phyloP scores from a whole-genome alignment of 2,329 filamentous ascomycete species.

The Pezicula rhizophila region DNA sequence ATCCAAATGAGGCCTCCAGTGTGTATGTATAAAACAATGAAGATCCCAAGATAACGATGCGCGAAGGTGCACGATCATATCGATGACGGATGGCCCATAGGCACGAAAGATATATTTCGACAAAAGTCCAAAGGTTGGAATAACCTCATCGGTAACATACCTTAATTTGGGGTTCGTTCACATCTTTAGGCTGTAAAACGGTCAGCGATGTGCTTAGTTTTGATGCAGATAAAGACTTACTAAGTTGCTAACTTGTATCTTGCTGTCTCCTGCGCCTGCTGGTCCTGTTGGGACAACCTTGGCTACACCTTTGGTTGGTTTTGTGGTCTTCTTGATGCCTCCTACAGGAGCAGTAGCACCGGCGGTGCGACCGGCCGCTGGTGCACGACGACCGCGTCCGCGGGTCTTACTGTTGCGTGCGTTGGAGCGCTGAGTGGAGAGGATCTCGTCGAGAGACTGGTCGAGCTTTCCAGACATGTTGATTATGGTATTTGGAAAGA shows the following conservation, averaged over 20 bases:
- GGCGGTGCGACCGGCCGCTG: constrained; percentile 36
- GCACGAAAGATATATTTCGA: constrained; percentile 52
- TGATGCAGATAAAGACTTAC: constrained; percentile 48
- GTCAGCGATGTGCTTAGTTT: constrained; percentile 3
- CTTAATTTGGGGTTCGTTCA: constrained; percentile 97
- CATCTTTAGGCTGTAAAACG: constrained; percentile 73
- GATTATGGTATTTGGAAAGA: constrained; percentile 23
- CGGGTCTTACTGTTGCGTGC: constrained; percentile 27
- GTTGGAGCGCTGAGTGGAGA: constrained; percentile 53
- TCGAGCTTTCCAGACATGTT: constrained; percentile 93
- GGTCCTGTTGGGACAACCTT: constrained; percentile 62
- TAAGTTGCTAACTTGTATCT: constrained; percentile 98
- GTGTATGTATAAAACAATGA: constrained; percentile 11
- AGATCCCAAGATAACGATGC: constrained; percentile 14
- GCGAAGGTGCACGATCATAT: constrained; percentile 10
- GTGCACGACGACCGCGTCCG: constrained; percentile 44
- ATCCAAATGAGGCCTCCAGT: constrained; percentile 18
- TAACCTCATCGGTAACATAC: constrained; percentile 94
- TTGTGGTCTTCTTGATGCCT: constrained; percentile 74
- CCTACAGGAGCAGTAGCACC: constrained; percentile 67
- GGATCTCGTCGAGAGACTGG: constrained; percentile 94
- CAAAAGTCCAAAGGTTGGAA: constrained; percentile 62
- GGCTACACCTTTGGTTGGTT: constrained; percentile 50
- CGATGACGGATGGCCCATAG: constrained; percentile 20
- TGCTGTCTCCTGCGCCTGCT: constrained; percentile 65